Percentiles rank a stretch among this genome's conserved stretches.
Conservation (phyloP, 345 rosid genomes). For the Geranium brycei region DNA sequence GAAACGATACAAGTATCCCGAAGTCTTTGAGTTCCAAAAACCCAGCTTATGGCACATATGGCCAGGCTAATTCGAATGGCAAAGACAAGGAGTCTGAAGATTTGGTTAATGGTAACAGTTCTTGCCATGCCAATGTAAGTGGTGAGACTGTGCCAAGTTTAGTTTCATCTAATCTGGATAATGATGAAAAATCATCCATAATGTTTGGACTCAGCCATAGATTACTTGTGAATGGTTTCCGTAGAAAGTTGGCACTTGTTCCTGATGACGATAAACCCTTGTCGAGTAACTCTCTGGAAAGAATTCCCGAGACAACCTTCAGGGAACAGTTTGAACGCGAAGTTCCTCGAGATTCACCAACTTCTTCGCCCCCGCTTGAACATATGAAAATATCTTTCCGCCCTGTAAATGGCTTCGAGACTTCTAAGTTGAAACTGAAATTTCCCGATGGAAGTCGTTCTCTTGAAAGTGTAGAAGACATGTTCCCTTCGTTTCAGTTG, state of each 20-base stretch:
- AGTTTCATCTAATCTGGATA: constrained; percentile 17
- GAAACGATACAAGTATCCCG: not conserved
- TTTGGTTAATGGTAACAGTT: too few relatives aligned
- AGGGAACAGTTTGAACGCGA: constrained; percentile 26
- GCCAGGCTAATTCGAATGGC: too few relatives aligned
- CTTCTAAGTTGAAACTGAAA: constrained; percentile 56
- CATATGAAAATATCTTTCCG: constrained; percentile 86
- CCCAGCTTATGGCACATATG: too few relatives aligned
- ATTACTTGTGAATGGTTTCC: constrained; percentile 48
- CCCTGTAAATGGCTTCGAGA: constrained; percentile 45
- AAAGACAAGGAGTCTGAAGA: too few relatives aligned
- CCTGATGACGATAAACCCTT: constrained; percentile 26
- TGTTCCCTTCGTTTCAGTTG: constrained; percentile 78
- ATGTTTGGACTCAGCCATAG: constrained; percentile 54
- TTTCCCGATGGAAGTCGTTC: constrained; percentile 39
- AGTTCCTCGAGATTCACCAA: constrained; percentile 29
- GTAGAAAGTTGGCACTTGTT: constrained; percentile 32
- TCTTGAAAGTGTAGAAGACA: constrained; percentile 29
- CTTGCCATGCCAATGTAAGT: too few relatives aligned
- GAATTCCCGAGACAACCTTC: constrained; percentile 14
- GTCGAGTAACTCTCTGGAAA: constrained; percentile 15
- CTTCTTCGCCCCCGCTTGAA: constrained; percentile 82
- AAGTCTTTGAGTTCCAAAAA: not conserved
- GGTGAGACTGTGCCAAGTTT: too few relatives aligned
- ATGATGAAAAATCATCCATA: constrained; percentile 30